Evolutionary conservation across 73 alveolate genomes (phyloP), one percentile per base, ranked within the genome.

Genomic region (Paramecium biaurelia): DNA sequence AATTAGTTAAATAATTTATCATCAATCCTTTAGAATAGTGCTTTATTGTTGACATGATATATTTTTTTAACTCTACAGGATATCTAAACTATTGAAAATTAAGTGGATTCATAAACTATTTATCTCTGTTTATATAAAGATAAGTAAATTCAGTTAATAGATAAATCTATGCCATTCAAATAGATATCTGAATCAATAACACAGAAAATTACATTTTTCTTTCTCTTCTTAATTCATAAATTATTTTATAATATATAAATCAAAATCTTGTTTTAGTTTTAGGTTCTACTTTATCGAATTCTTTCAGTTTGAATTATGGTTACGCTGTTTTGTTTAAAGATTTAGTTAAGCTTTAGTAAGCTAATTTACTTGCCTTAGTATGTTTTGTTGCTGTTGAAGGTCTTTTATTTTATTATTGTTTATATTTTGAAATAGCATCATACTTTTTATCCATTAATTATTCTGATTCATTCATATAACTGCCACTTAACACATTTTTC

Each of bases 401-500:
- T 23, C 74, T 79, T 20, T 24, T 43, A 26, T 21, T 43, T 79
- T 18, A 18, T 79, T 47, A 15, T 43, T 20, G 21, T 74, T 74
- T 34, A 74, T 74, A 8, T 79, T 79, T 79, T 30, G 76, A 9
- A 15, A 79, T 79, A 5, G 42, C 47, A 79, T 79, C 90, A 45
- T 79, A 79, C 43, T 79, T 79, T 2, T 20, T 21, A 43, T 79
- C 90, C 90, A 79, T 79, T 43, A 79, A 38, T 47, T 45, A 5
- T 79, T 79, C 90, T 14, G 90, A 76, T 79, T 79, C 90, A 42
- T 79, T 79, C 90, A 47, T 47, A 45, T 79, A 79, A 24, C 76
- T 63, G 20, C 74, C 76, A 24, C 74, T 92, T 41, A 95, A 72
- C 14, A 95, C 94, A 45, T 68, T 93, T 63, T 92, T 90, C 70